A percentile compares a stretch with the other conserved stretches of the same genome.
phyloP scores from a whole-genome alignment of 768 basidiomycete species.

The Phlebiopsis flavidoalba region DNA sequence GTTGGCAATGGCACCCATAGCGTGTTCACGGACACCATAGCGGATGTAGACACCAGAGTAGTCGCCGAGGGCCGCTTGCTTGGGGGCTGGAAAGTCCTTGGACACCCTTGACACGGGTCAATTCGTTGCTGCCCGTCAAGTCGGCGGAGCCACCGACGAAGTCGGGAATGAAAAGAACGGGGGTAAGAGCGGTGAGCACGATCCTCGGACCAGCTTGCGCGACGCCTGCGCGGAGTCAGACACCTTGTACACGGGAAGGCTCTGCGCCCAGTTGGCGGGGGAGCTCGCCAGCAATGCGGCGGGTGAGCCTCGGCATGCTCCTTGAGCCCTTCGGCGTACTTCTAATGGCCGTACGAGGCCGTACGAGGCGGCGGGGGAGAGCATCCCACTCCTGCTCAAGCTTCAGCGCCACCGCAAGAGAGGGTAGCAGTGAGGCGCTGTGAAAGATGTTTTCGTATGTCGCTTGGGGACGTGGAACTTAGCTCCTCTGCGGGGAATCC shows the following conservation, averaged over 20 bases:
- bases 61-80: conserved; percentile 75
- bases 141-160: conserved; percentile 88
- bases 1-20: conserved; percentile 94
- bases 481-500: conserved; percentile 74
- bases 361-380: conserved; percentile 63
- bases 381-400: conserved; percentile 72
- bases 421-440: conserved; percentile 29
- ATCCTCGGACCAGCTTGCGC: conserved; percentile 92
- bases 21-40: conserved; percentile 97
- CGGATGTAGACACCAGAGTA: conserved; percentile 90
- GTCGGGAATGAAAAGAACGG: conserved; percentile 75
- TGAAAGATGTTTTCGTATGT: conserved; percentile 62
- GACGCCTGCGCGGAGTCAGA: conserved; percentile 83
- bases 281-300: conserved; percentile 79
- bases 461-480: conserved; percentile 72
- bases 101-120: conserved; percentile 81
- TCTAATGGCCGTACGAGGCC: conserved; percentile 62
- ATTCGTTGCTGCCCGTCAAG: conserved; percentile 87
- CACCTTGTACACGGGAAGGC: conserved; percentile 80
- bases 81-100: conserved; percentile 91
- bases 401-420: conserved; percentile 69
- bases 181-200: conserved; percentile 69
- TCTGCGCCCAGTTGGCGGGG: conserved; percentile 85
- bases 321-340: conserved; percentile 76
- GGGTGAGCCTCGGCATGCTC: conserved; percentile 83